Percentiles rank a stretch among this genome's conserved stretches.
Conservation (phyloP, 2,329 filamentous ascomycete genomes). For the Colletotrichum karsti region DNA sequence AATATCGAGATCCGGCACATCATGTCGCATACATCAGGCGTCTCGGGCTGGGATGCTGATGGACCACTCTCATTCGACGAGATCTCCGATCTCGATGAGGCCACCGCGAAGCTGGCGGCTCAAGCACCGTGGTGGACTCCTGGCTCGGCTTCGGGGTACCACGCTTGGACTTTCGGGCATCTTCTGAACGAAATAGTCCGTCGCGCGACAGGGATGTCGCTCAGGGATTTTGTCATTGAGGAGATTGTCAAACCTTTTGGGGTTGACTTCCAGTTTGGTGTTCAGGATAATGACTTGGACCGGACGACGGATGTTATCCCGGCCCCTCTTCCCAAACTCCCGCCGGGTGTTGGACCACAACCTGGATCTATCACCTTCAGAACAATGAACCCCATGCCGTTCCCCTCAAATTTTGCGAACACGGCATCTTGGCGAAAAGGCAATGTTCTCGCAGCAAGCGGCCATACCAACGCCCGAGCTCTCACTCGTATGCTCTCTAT, state of each 20-base stretch:
- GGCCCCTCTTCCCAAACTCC: conserved; percentile 35
- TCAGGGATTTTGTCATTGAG: conserved; percentile 47
- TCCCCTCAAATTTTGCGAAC: conserved; percentile 32
- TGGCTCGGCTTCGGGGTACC: conserved; percentile 52
- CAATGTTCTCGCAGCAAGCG: conserved; percentile 52
- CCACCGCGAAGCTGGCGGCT: conserved; percentile 43
- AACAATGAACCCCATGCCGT: conserved; percentile 35
- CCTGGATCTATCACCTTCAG: conserved; percentile 39
- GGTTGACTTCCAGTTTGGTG: conserved; percentile 56
- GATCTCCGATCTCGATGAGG: conserved; percentile 39
- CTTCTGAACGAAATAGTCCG: conserved; percentile 52
- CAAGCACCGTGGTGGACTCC: conserved; percentile 54
- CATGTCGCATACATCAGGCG: conserved; percentile 48
- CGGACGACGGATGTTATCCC: conserved; percentile 43
- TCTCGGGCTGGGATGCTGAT: conserved; percentile 42
- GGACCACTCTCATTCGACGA: conserved; percentile 38
- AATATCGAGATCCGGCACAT: conserved; percentile 47
- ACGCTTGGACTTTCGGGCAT: conserved; percentile 47
- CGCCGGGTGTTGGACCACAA: conserved; percentile 28
- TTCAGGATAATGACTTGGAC: conserved; percentile 46
- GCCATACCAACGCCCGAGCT: conserved; percentile 52
- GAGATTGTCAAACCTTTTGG: conserved; percentile 47
- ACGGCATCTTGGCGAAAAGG: conserved; percentile 44
- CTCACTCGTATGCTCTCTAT: conserved; percentile 49
- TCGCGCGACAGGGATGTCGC: conserved; percentile 46